Conservation (phyloP, 106 monocot species). For the Allium sativum region DNA sequence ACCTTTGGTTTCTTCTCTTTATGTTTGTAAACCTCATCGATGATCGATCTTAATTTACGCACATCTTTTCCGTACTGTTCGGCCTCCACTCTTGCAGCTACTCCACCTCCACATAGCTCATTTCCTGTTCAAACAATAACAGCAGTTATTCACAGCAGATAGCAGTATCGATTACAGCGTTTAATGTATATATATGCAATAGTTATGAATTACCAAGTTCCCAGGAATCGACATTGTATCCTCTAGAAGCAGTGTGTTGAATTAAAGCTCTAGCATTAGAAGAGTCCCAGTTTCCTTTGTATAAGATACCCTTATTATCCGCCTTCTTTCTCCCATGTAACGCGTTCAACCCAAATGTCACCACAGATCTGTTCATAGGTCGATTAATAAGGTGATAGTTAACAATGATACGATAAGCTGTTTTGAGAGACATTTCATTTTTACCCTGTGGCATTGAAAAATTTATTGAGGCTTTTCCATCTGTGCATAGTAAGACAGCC, state of each 20-base stretch:
- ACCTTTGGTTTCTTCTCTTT: slow-evolving; percentile 8
- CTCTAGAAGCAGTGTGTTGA: slow-evolving; percentile 21
- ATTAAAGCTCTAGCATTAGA: slow-evolving; percentile 40
- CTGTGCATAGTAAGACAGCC: slow-evolving; percentile 39
- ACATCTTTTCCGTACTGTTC: slow-evolving; percentile 43
- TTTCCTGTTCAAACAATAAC: slow-evolving; percentile 21
- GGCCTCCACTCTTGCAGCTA: slow-evolving; percentile 16
- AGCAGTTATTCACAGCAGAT: too few relatives aligned
- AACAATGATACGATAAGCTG: neutral
- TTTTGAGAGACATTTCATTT: neutral
- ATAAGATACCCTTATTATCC: slow-evolving; percentile 7
- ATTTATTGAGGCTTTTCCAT: slow-evolving; percentile 35
- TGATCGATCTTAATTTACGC: slow-evolving; percentile 14
- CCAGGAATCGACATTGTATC: slow-evolving; percentile 36
- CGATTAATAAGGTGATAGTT: neutral
- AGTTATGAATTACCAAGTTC: slow-evolving; percentile 26
- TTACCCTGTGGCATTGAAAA: slow-evolving; percentile 28
- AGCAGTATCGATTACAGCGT: too few relatives aligned
- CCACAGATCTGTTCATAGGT: slow-evolving; percentile 20
- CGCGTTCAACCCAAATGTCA: slow-evolving; percentile 46
- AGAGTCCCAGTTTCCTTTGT: slow-evolving; percentile 28
- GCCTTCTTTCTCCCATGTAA: slow-evolving; percentile 14
- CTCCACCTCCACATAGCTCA: slow-evolving; percentile 35
- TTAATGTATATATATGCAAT: too few relatives aligned
- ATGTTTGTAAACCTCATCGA: slow-evolving; percentile 13